Evolutionary conservation across 345 rosid genomes (phyloP).

Genomic region (Eucalyptus coolabah): DNA sequence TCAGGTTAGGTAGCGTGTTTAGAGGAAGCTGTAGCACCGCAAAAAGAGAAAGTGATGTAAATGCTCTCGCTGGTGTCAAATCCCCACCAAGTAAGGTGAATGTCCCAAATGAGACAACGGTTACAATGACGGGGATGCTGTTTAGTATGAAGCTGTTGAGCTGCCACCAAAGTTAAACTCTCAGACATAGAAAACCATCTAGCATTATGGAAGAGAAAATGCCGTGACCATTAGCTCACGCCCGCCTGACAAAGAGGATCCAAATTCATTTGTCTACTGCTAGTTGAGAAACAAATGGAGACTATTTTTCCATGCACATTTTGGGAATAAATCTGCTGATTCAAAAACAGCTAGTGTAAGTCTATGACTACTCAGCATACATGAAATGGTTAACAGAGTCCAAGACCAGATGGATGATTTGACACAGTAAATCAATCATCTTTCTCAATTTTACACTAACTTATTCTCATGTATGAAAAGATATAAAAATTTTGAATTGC

Average conservation of each 20-base stretch:
- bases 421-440: neutral
- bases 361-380: neutral
- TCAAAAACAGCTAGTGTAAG: neutral
- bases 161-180: slow-evolving; percentile 30
- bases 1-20: slow-evolving; percentile 72
- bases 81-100: slow-evolving; percentile 90
- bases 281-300: neutral
- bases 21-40: slow-evolving; percentile 34
- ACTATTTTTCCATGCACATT: too few relatives aligned
- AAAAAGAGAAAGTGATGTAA: too few relatives aligned
- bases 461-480: neutral
- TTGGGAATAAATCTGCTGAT: neutral
- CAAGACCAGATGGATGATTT: neutral
- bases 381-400: too few relatives aligned
- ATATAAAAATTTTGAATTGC: too few relatives aligned
- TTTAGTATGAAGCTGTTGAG: slow-evolving; percentile 67
- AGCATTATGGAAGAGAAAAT: neutral
- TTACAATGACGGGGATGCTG: slow-evolving; percentile 82
- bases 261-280: neutral
- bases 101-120: slow-evolving; percentile 77
- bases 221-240: neutral
- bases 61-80: neutral
- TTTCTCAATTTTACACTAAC: neutral
- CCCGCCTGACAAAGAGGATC: neutral
- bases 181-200: neutral